A percentile compares a stretch with the other conserved stretches of the same genome.
These are phyloP conservation scores for Acidiella bohemica DNA, from an alignment of 495 filamentous ascomycete species.

Conservation along the genomic window DNA sequence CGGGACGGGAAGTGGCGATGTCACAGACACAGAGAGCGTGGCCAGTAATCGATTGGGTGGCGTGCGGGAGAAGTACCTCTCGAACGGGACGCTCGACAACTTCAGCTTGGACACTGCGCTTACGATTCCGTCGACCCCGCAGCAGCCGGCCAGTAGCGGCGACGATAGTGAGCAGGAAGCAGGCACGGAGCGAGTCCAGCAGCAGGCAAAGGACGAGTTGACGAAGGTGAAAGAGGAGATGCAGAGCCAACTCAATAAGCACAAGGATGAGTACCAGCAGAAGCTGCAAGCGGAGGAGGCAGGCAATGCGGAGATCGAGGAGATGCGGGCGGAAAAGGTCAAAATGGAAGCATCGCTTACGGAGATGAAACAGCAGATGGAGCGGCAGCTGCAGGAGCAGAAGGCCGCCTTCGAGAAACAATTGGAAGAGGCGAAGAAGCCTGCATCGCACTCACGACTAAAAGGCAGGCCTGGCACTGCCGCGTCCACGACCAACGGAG, in stretches of 20 bases:
- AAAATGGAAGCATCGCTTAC: conserved; percentile 75
- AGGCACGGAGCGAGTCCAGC: background rate
- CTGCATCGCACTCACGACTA: conserved; percentile 33
- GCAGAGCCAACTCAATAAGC: conserved; percentile 75
- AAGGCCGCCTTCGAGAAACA: conserved; percentile 58
- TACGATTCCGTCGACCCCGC: conserved; percentile 87
- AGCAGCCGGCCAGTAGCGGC: conserved; percentile 54
- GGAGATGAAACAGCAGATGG: conserved; percentile 72
- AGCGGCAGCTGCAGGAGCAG: conserved; percentile 33
- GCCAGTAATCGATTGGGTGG: conserved; percentile 54
- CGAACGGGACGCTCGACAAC: conserved; percentile 87
- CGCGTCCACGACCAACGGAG: background rate
- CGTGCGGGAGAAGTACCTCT: conserved; percentile 89
- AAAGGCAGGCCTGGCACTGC: background rate
- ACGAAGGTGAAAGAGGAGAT: conserved; percentile 70
- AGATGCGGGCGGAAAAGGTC: conserved; percentile 69
- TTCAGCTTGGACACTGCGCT: conserved; percentile 90
- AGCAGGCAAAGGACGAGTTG: conserved; percentile 45
- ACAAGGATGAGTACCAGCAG: conserved; percentile 71
- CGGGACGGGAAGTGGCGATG: conserved; percentile 39
- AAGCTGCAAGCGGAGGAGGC: conserved; percentile 67
- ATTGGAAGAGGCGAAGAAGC: conserved; percentile 44
- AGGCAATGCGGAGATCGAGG: conserved; percentile 64
- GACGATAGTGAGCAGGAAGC: conserved; percentile 1
- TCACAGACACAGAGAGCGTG: conserved; percentile 81